Evolutionary conservation across 1,139 yeast species (phyloP).

Genomic region (Pneumocystis wakefieldiae): DNA sequence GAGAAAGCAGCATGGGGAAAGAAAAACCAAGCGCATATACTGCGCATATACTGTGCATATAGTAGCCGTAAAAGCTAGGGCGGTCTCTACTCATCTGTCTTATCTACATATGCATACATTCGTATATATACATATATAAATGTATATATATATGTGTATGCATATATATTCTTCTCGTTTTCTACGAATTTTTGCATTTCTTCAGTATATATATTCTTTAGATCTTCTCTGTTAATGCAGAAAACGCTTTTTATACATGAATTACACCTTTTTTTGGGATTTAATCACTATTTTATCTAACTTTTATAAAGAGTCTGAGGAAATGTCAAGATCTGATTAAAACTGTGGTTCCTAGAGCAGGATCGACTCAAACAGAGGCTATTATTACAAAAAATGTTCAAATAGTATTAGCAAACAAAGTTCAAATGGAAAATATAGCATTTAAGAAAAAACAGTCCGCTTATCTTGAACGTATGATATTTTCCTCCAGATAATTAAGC

Average conservation of each 20-base stretch:
- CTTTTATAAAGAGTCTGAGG: conserved; percentile 38
- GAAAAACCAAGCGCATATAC: neutral
- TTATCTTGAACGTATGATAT: conserved; percentile 48
- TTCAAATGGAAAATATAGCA: conserved; percentile 60
- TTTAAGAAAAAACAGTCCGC: conserved; percentile 80
- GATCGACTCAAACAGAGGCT: conserved; percentile 31
- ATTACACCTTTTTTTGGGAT: too few species aligned
- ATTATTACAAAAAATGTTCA: conserved; percentile 65
- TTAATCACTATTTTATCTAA: neutral
- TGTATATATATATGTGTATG: too few species aligned
- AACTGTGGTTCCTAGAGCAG: conserved; percentile 30
- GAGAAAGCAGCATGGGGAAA: too few species aligned
- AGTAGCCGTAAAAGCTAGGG: too few species aligned
- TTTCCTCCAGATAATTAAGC: conserved; percentile 16
- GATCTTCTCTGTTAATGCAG: too few species aligned
- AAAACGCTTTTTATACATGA: neutral
- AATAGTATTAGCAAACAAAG: conserved; percentile 67
- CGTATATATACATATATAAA: too few species aligned
- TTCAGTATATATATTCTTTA: too few species aligned
- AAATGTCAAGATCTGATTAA: conserved; percentile 63
- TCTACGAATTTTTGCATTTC: too few species aligned
- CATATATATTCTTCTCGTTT: too few species aligned
- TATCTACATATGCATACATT: too few species aligned
- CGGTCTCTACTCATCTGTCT: too few species aligned
- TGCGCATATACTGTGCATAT: neutral